These are phyloP conservation scores for Leishmania gerbilli DNA, from an alignment of 208 protist genomes.

Conservation along the genomic window DNA sequence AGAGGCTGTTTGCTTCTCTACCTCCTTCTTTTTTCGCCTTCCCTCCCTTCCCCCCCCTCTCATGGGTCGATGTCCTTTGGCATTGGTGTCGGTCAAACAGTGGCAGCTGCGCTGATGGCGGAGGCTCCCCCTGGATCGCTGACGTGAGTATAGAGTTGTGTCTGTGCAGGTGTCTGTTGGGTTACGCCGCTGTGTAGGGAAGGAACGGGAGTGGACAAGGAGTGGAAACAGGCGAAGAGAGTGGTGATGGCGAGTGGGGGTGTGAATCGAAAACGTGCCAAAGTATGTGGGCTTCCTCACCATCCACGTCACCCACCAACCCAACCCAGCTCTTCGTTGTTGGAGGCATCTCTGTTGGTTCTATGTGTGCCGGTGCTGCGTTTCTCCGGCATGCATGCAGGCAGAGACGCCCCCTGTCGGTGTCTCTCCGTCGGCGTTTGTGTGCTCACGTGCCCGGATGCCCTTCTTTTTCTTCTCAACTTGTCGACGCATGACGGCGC, in stretches of 20 bases:
- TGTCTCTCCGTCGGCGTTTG: too few relatives aligned
- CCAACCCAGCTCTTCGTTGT: background rate
- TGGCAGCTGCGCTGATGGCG: background rate
- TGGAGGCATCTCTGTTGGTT: background rate
- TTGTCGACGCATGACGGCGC: background rate
- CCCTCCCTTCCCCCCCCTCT: background rate
- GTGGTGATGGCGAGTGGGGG: too few relatives aligned
- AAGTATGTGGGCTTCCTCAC: background rate
- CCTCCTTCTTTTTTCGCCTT: background rate
- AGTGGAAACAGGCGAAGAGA: too few relatives aligned
- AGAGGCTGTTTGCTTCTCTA: background rate
- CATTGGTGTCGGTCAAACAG: background rate
- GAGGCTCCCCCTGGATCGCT: background rate
- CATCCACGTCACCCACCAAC: too few relatives aligned
- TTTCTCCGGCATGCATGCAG: background rate
- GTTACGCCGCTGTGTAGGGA: background rate
- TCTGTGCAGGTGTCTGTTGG: background rate
- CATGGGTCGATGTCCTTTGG: too few relatives aligned
- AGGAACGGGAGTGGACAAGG: background rate
- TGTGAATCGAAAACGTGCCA: background rate
- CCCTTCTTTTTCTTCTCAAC: background rate
- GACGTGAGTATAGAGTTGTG: background rate
- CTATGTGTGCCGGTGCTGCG: background rate
- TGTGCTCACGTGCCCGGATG: too few relatives aligned
- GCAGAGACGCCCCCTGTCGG: background rate